A percentile compares a stretch with the other conserved stretches of the same genome.
These are phyloP conservation scores for Pseudocercospora macadamiae DNA, from an alignment of 2,329 filamentous ascomycete species.

Conservation along the genomic window DNA sequence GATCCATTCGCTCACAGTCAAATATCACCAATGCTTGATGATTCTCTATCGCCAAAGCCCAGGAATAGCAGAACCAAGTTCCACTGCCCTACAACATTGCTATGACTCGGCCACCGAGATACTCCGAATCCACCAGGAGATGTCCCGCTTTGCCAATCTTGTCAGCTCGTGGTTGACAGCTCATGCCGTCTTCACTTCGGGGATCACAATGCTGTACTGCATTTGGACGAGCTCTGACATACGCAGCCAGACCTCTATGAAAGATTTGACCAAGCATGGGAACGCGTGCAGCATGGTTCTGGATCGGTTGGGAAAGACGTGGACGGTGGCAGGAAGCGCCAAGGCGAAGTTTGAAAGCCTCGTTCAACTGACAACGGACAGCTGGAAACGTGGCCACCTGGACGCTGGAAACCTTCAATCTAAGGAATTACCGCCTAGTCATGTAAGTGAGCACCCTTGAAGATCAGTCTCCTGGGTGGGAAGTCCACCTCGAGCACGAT, in stretches of 20 bases:
- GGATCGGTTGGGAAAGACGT: background rate
- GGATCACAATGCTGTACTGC: conserved; percentile 5
- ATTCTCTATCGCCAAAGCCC: conserved; percentile 5
- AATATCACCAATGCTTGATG: conserved; percentile 7
- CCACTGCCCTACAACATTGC: background rate
- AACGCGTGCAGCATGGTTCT: background rate
- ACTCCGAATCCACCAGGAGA: background rate
- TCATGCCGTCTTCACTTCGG: background rate
- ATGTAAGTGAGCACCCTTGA: no score
- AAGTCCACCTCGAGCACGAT: no score
- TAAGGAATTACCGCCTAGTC: background rate
- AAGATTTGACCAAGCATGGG: background rate
- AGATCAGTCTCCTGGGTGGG: no score
- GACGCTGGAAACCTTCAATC: background rate
- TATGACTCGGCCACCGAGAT: background rate
- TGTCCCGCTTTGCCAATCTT: background rate
- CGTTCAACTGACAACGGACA: background rate
- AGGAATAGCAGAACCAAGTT: background rate
- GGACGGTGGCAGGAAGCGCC: conserved; percentile 1
- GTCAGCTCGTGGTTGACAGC: conserved; percentile 6
- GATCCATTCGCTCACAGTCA: conserved; percentile 1
- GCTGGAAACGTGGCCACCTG: background rate
- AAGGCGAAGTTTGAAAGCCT: conserved; percentile 1
- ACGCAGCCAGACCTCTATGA: background rate
- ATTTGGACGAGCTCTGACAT: conserved; percentile 4